Evolutionary conservation across 2,329 filamentous ascomycete species (phyloP), one percentile per base, ranked within the genome.

Genomic region (Stachybotrys chlorohalonatus): DNA sequence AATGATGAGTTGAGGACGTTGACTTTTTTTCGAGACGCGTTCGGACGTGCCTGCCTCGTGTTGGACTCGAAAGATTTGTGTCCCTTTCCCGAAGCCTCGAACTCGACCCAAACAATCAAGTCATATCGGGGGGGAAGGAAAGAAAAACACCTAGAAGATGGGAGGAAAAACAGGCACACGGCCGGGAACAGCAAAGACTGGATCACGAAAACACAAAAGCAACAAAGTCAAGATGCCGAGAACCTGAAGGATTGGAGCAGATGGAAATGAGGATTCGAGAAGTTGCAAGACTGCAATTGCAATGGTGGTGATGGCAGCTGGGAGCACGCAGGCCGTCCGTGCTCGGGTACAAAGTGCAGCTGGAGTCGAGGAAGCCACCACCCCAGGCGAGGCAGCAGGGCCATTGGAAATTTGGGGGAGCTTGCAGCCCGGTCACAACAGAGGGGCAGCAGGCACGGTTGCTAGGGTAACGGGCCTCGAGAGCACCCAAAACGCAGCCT

Each of bases 401-500:
- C 36, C 36, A 42, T 9, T 42, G 36, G 36, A 42, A 42, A 42
- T 42, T 24, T 42, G 36, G 36, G 36, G 13, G 36, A 55, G 49
- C 13, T 42, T 49, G 52, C 39, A 49, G 48, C 47, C 11, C 17
- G 30, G 47, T 17, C 17, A 57, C 57, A 62, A 61, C 59, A 59
- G 59, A 62, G 59, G 59, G 60, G 58, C 50, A 55, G 52, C 55
- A 31, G 48, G 31, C 8, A 5, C 8, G 17, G 60, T 62, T 60
- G 60, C 59, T 47, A 57, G 54, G 59, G 36, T 13, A 42, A 42
- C 36, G 36, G 36, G 36, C 36, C 36, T 42, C 36, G 36, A 42
- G 36, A 9, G 13, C 8, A 13, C 36, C 13, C 36, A 2, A 13
- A 13, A 13, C 36, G 36, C 8, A 9, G 2, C 8, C 13, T 9